Conservation (phyloP, 345 rosid species). For the Eucalyptus erythrocorys region DNA sequence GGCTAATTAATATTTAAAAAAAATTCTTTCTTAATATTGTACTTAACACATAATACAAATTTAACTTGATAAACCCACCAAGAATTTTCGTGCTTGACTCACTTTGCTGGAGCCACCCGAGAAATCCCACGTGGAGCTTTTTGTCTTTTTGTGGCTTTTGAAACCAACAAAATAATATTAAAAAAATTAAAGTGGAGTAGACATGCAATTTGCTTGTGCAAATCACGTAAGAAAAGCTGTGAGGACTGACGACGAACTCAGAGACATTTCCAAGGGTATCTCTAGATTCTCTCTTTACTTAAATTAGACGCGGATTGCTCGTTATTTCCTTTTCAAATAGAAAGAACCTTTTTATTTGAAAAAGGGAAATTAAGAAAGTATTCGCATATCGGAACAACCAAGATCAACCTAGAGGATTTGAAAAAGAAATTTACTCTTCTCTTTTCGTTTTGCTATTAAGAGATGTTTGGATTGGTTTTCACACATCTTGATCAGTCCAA, state of each 20-base stretch:
- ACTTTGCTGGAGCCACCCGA: not conserved
- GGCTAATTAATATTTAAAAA: not conserved
- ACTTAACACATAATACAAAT: not conserved
- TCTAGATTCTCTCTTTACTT: not conserved
- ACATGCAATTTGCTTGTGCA: not conserved
- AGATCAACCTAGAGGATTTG: not conserved
- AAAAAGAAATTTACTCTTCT: not conserved
- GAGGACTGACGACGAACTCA: not conserved
- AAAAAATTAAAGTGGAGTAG: not conserved
- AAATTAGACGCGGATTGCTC: not conserved
- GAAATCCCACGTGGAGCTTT: not conserved
- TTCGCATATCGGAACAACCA: not conserved
- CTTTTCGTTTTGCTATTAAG: not conserved
- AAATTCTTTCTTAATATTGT: not conserved
- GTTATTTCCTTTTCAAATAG: not conserved
- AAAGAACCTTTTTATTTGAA: not conserved
- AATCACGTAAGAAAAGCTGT: not conserved
- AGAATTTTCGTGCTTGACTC: not conserved
- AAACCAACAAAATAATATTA: not conserved
- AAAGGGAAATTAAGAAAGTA: not conserved
- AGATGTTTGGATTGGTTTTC: accelerated
- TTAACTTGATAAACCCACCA: not conserved
- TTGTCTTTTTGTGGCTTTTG: not conserved
- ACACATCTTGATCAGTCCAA: not conserved
- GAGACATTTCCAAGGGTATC: not conserved